These are phyloP conservation scores for Boletellus ananiceps DNA, from an alignment of 768 basidiomycete genomes.

Conservation along the genomic window DNA sequence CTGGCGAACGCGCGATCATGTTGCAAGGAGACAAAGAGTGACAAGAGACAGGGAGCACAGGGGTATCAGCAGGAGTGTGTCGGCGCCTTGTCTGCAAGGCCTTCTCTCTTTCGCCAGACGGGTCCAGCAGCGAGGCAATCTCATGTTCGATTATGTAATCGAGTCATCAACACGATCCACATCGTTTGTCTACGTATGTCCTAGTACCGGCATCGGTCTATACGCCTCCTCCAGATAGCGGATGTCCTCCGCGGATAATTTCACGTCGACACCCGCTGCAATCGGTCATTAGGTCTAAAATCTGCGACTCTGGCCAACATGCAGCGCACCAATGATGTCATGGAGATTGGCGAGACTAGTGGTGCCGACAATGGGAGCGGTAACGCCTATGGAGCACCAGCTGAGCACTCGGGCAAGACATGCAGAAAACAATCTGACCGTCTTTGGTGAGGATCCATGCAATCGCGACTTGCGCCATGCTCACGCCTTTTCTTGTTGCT, in stretches of 20 bases:
- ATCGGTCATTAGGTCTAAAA: slow-evolving; percentile 2
- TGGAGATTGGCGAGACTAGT: slow-evolving; percentile 38
- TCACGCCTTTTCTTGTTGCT: slow-evolving; percentile 33
- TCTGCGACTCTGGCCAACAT: not conserved
- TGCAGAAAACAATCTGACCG: slow-evolving; percentile 12
- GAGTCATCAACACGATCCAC: not conserved
- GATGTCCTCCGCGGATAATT: slow-evolving; percentile 46
- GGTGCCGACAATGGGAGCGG: slow-evolving; percentile 43
- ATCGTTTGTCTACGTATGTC: slow-evolving; percentile 26
- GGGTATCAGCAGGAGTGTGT: slow-evolving; percentile 2
- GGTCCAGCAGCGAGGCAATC: slow-evolving; percentile 4
- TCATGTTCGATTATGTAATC: slow-evolving; percentile 17
- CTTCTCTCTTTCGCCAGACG: not conserved
- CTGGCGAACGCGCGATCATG: slow-evolving; percentile 29
- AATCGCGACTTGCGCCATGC: slow-evolving; percentile 42
- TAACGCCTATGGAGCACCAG: slow-evolving; percentile 23
- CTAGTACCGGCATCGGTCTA: slow-evolving; percentile 36
- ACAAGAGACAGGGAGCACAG: not conserved
- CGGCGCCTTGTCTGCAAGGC: not conserved
- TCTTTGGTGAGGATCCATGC: slow-evolving; percentile 37
- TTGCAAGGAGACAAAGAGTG: not conserved
- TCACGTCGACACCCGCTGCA: slow-evolving; percentile 36
- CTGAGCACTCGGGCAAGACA: not conserved
- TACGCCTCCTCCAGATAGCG: slow-evolving; percentile 44
- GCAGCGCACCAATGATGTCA: slow-evolving; percentile 36